A percentile compares a stretch with the other conserved stretches of the same genome.
These are phyloP conservation scores for Fusarium algeriense DNA, from an alignment of 2,329 filamentous ascomycete species.

Conservation along the genomic window DNA sequence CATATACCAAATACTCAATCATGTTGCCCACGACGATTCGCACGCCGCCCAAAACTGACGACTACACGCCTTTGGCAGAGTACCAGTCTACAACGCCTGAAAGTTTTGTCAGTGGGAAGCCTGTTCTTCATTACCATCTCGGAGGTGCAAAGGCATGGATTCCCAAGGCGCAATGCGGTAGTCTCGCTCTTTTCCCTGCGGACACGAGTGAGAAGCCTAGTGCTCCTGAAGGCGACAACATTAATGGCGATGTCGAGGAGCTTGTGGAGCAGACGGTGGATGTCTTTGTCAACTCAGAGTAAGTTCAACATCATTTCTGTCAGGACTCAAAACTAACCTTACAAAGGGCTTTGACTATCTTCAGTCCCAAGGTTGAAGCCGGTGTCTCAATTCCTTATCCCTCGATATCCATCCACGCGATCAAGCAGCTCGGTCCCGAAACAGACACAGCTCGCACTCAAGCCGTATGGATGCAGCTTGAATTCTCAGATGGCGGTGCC, in stretches of 20 bases:
- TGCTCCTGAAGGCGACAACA: slow-evolving; percentile 39
- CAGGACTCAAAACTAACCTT: slow-evolving; percentile 4
- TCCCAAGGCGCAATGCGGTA: slow-evolving; percentile 64
- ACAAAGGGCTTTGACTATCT: slow-evolving; percentile 68
- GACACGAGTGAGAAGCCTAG: slow-evolving; percentile 51
- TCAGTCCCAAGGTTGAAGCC: slow-evolving; percentile 66
- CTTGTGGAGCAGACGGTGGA: slow-evolving; percentile 63
- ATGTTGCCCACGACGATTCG: slow-evolving; percentile 68
- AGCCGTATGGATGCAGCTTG: slow-evolving; percentile 76
- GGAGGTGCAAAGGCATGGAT: slow-evolving; percentile 69
- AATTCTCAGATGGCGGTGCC: slow-evolving; percentile 69
- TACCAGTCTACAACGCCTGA: slow-evolving; percentile 79
- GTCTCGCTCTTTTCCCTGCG: slow-evolving; percentile 66
- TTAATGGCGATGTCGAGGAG: slow-evolving; percentile 52
- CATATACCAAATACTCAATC: slow-evolving; percentile 1
- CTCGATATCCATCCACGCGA: slow-evolving; percentile 79
- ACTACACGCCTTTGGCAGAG: slow-evolving; percentile 74
- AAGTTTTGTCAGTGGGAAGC: slow-evolving; percentile 78
- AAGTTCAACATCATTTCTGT: slow-evolving; percentile 35
- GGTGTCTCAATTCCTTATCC: slow-evolving; percentile 81
- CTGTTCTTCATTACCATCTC: slow-evolving; percentile 76
- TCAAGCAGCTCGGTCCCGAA: slow-evolving; percentile 67
- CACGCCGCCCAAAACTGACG: slow-evolving; percentile 65
- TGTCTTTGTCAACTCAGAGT: slow-evolving; percentile 71
- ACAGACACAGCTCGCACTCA: slow-evolving; percentile 55